Base-by-base conservation (phyloP, 495 filamentous ascomycete species). In the Choiromyces venosus region DNA sequence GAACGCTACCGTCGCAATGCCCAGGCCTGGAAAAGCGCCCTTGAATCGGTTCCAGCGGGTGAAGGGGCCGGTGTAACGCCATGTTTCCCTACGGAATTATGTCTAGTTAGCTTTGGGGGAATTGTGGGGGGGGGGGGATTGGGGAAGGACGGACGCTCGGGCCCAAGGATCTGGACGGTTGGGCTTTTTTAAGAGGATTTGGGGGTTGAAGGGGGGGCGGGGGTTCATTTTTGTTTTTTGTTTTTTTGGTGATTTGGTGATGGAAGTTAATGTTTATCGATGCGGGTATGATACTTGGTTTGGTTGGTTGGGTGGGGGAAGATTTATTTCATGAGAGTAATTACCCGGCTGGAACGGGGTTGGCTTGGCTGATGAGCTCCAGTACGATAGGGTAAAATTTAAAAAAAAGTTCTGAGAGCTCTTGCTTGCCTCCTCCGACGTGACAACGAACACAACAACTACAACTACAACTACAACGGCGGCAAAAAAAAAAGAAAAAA, bases 51-150 rank as follows among this genome's bases (percentile, higher is more conserved):
- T 94, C 83, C 84, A 91, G 69, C 94, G 88, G 71, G 89, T 89
- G 87, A 97, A 98, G 61, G 89, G 90, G 76, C 94, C 96, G 66
- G 88, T 89, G 85, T 96, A 97, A 79, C 95, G 89, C 95, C 95
- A 99, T 82, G 91, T 86, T 84, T 99, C 95, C 74, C 95, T 99
- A n/a, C n/a, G n/a, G n/a, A 82, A 56, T 39, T 16, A 3, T 73
- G 73, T 33, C 77, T 73, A 29, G 67, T 64, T 56, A 65, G 33
- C 42, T 65, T 37, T 29, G 69, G 46, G 65, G 8, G 21, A 10
- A 10, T 5, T 14, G 69, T 33, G 65, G n/a, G 21, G 52, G 25
- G 61, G 39, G 70, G 12, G 42, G 68, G 69, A 46, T n/a, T n/a
- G n/a, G n/a, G 37, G 35, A 44, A 56, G 61, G 71, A 80, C 86